A percentile compares a stretch with the other conserved stretches of the same genome.
phyloP scores from a whole-genome alignment of 2,329 filamentous ascomycete genomes.

The Ilyonectria mors-panacis region DNA sequence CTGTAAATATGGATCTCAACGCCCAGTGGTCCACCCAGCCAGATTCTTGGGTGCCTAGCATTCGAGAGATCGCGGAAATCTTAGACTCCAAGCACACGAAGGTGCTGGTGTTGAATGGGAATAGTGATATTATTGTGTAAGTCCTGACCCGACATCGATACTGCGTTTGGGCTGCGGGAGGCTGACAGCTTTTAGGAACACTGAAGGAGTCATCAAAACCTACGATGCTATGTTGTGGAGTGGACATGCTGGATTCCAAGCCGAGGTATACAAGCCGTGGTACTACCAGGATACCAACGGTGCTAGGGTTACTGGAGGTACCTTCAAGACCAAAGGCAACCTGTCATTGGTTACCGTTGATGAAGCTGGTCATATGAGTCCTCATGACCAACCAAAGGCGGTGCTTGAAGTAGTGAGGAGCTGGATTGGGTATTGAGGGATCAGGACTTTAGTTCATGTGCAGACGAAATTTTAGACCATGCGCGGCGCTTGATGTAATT shows the following conservation, averaged over 20 bases:
- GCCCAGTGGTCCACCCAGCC: background rate
- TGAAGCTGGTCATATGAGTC: constrained; percentile 1
- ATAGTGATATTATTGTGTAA: constrained; percentile 3
- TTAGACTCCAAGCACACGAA: background rate
- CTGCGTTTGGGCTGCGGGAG: background rate
- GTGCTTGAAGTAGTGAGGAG: background rate
- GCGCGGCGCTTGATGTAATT: no score
- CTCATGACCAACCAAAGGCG: background rate
- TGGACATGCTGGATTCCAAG: background rate
- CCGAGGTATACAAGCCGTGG: background rate
- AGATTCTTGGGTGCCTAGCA: background rate
- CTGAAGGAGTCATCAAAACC: background rate
- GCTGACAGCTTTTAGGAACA: background rate
- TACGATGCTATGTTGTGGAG: background rate
- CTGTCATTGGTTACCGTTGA: background rate
- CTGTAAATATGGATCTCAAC: background rate
- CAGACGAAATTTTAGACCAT: no score
- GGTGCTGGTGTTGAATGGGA: background rate
- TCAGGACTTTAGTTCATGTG: no score
- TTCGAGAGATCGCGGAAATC: background rate
- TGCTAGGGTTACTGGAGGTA: background rate
- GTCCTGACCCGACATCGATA: background rate
- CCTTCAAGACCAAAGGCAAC: background rate
- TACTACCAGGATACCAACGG: background rate
- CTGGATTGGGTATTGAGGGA: background rate